These are phyloP conservation scores for Ganoderma leucocontextum DNA, from an alignment of 1,284 basidiomycete species.

Conservation along the genomic window DNA sequence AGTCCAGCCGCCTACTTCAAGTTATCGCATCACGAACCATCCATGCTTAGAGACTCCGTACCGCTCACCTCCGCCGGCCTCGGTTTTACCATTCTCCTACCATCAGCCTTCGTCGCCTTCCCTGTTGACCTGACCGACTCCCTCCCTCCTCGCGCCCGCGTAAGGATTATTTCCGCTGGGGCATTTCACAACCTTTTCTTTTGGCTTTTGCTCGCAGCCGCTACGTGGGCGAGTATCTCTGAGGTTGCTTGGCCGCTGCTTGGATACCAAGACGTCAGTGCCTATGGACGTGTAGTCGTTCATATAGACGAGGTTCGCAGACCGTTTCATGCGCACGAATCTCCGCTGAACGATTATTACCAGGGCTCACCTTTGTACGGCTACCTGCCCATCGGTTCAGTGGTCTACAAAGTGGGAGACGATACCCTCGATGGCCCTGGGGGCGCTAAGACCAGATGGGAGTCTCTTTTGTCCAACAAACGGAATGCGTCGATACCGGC, in stretches of 20 bases:
- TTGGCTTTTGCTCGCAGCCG: conserved; percentile 32
- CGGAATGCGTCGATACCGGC: conserved; percentile 5
- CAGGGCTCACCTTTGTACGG: conserved; percentile 64
- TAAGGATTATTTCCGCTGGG: conserved; percentile 69
- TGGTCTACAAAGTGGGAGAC: conserved; percentile 71
- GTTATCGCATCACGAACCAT: not conserved
- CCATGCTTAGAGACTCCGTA: conserved; percentile 13
- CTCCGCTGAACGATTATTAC: conserved; percentile 22
- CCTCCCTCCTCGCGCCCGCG: conserved; percentile 50
- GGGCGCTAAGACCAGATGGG: conserved; percentile 53
- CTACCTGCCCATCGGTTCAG: conserved; percentile 58
- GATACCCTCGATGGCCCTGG: conserved; percentile 44
- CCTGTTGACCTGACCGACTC: conserved; percentile 51
- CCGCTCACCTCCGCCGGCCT: conserved; percentile 19
- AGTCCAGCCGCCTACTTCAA: conserved; percentile 36
- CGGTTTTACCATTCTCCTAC: conserved; percentile 55
- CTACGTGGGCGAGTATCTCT: conserved; percentile 23
- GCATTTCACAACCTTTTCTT: conserved; percentile 69
- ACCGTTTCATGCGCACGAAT: not conserved
- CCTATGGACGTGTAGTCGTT: conserved; percentile 59
- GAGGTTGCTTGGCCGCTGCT: conserved; percentile 43
- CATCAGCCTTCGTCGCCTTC: conserved; percentile 76
- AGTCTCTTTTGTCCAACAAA: conserved; percentile 47
- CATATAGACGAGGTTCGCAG: conserved; percentile 54
- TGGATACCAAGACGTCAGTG: conserved; percentile 60